phyloP scores from a whole-genome alignment of 1,284 basidiomycete genomes.

The Tremellales sp. region DNA sequence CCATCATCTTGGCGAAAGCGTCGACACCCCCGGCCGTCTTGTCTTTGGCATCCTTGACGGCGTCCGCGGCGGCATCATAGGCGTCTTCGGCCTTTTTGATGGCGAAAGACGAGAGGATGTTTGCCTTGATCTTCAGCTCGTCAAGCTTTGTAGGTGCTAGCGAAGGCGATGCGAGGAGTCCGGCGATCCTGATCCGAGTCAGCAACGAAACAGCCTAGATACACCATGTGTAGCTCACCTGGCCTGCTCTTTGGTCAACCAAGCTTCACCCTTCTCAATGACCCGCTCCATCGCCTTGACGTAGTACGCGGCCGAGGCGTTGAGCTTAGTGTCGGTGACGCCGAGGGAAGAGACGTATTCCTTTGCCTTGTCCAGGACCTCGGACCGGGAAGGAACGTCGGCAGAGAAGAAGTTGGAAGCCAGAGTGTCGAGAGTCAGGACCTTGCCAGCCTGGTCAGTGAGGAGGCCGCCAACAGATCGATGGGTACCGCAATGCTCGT shows the following conservation, averaged over 20 bases:
- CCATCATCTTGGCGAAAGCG: conserved; percentile 22
- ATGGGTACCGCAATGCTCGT: conserved; percentile 82
- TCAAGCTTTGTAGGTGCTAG: conserved; percentile 77
- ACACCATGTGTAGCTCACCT: conserved; percentile 56
- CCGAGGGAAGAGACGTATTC: conserved; percentile 37
- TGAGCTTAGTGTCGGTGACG: conserved; percentile 34
- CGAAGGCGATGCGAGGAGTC: conserved; percentile 44
- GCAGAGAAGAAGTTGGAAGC: conserved; percentile 68
- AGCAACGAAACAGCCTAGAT: neutral
- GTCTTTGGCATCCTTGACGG: conserved; percentile 17
- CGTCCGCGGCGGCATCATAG: conserved; percentile 25
- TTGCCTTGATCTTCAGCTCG: conserved; percentile 87
- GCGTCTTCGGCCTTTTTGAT: conserved; percentile 52
- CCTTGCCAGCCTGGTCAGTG: conserved; percentile 75
- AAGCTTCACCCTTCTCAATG: conserved; percentile 64
- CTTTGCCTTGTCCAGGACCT: conserved; percentile 58
- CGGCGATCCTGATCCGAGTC: conserved; percentile 33
- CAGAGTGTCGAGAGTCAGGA: conserved; percentile 70
- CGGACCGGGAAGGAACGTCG: conserved; percentile 53
- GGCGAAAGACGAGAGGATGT: conserved; percentile 74
- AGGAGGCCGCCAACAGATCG: conserved; percentile 77
- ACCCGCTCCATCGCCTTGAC: conserved; percentile 88
- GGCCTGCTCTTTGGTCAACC: conserved; percentile 79
- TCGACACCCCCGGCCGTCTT: conserved; percentile 20
- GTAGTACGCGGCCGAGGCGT: conserved; percentile 69